Base-by-base conservation (phyloP, 2,329 filamentous ascomycete species). In the Fonsecaea erecta region DNA sequence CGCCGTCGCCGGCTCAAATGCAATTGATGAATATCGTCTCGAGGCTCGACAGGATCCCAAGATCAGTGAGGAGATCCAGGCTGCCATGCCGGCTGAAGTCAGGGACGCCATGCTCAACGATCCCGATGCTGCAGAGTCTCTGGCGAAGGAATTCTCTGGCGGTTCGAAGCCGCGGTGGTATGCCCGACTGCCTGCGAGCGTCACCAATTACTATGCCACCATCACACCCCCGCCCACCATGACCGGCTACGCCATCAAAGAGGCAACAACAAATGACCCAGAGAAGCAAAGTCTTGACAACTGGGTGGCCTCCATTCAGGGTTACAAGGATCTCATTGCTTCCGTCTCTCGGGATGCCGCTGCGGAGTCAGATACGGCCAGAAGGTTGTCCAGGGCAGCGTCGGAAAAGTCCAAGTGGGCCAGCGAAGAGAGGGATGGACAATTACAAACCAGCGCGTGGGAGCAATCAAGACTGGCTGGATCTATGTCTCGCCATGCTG, bases 141-240 rank as follows among this genome's bases (percentile, higher is more conserved):
- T 65, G 26, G 58, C 58, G 35, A 58, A 62, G 12, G 63, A 62
- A 52, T 55, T 65, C 53, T 62, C 63, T 34, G 59, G 53, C 32
- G 11, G 55, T n/a, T 26, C 52, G 9, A 30, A 58, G 9, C 63
- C 63, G 43, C 43, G 34, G 40, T 65, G 53, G 63, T 65, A 59
- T 48, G 46, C 52, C 21, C 32, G 34, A 24, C 16, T 65, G 43
- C 53, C 58, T 24, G 52, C 59, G 8, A 58, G 35, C 53, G 59
- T 62, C 53, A 57, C 53, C 58, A 65, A 65, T 48, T 65, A 62
- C 48, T 61, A 65, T n/a, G 52, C 59, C 46, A 65, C 63, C 26
- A 59, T 65, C 30, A 65, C 58, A 6, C 46, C 53, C 52, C 63
- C 63, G 3, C 52, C 59, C 8, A 58, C 48, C 37, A 53, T 62